Base-by-base conservation (phyloP, 129 eudicot species). In the Arctium lappa region DNA sequence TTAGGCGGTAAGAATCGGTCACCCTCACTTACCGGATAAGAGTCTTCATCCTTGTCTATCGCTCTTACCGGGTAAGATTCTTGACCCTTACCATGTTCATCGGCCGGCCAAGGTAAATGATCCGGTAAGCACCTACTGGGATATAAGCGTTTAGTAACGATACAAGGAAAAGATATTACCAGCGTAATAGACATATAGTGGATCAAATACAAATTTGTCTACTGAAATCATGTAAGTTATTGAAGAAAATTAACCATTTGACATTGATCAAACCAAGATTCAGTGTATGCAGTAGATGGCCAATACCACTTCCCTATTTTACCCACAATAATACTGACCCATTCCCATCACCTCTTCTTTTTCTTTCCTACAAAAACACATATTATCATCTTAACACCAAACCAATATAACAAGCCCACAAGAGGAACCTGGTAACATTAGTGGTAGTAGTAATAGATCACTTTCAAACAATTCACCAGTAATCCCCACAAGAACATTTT, bases 401-500 rank as follows among this genome's bases (percentile, higher is more conserved):
- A 46, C 6, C 42, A 38, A 38, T 38, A 38, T 11, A 48, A 48
- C n/a, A 48, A 48, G 60, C 22, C 18, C 63, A 13, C 18, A 50
- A 3, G 18, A 13, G 15, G 18, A 50, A 50, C 63, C 63, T 50
- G 63, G 29, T 46, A 11, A 8, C 10, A 46, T 46, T 46, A 9
- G 15, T 10, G 3, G 6, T 44, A 44, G 12, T 56, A 56, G 27
- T 53, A 53, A 27, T 13, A 74, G 56, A 46, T 8, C 38, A 75
- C 39, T 22, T 48, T 31, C 32, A 53, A 74, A 82, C 60, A 66
- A 74, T 32, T 13, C 63, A 76, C 81, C 88, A 81, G n/a, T 82
- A 85, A 85, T 80, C 84, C 44, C 86, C 90, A 85, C 88, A 84
- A n/a, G 83, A 88, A 80, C 85, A 84, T 29, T 84, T 84, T 7